Evolutionary conservation across 768 basidiomycete genomes (phyloP).

Genomic region (Mycena filopes): DNA sequence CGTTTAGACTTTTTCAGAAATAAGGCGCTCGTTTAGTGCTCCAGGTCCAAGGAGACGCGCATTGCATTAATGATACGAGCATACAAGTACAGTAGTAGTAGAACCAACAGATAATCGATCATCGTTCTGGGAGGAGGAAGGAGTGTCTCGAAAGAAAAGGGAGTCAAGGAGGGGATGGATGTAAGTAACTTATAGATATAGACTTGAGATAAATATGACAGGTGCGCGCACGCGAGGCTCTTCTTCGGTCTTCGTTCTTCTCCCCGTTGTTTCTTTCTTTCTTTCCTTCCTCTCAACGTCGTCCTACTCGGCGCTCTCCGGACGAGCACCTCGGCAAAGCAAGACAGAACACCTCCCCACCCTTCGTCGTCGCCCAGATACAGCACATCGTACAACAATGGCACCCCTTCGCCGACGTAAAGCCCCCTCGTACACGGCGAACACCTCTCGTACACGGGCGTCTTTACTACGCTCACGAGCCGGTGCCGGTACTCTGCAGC

Average conservation of each 20-base stretch:
- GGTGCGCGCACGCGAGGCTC: background rate
- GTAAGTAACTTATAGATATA: background rate
- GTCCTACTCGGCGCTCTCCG: too few species aligned
- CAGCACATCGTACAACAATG: background rate
- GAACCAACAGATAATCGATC: background rate
- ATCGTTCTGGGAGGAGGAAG: too few species aligned
- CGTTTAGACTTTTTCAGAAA: too few species aligned
- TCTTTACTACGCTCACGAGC: background rate
- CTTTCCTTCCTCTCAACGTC: background rate
- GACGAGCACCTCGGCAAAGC: too few species aligned
- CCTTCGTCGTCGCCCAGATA: background rate
- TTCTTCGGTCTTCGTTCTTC: background rate
- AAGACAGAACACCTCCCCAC: too few species aligned
- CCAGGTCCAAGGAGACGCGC: too few species aligned
- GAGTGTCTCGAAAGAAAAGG: too few species aligned
- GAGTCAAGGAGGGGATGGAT: background rate
- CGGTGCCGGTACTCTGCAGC: slow-evolving; percentile 19
- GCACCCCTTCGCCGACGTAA: background rate
- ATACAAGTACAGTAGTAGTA: background rate
- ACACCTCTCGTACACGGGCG: slow-evolving; percentile 1
- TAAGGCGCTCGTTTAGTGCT: too few species aligned
- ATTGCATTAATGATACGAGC: background rate
- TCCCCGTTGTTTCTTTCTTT: background rate
- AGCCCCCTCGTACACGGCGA: background rate
- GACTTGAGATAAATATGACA: background rate